These are phyloP conservation scores for Mycena rebaudengoi DNA, from an alignment of 768 basidiomycete species.

Conservation along the genomic window DNA sequence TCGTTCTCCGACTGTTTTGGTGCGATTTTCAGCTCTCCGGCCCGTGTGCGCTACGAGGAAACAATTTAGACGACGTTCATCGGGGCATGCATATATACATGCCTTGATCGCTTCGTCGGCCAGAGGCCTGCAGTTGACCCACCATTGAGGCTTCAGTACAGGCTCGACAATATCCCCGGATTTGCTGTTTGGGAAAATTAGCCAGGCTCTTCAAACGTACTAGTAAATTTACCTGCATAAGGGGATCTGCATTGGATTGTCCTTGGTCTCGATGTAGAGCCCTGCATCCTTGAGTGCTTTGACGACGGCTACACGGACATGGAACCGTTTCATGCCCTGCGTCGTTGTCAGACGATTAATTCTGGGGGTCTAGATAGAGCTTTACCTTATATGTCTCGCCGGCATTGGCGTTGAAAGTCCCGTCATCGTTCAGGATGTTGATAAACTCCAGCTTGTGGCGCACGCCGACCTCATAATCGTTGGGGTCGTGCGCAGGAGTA, in stretches of 20 bases:
- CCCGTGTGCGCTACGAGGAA: slow-evolving; percentile 78
- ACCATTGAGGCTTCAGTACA: slow-evolving; percentile 98
- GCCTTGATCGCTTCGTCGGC: slow-evolving; percentile 90
- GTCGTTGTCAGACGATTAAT: too few relatives aligned
- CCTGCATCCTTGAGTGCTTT: slow-evolving; percentile 86
- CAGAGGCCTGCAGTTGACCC: slow-evolving; percentile 92
- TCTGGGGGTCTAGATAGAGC: too few relatives aligned
- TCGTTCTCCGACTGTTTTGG: slow-evolving; percentile 91
- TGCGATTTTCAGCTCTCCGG: slow-evolving; percentile 84
- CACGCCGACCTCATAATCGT: slow-evolving; percentile 94
- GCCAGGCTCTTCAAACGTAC: slow-evolving; percentile 5
- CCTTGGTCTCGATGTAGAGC: slow-evolving; percentile 88
- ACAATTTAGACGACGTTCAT: not conserved
- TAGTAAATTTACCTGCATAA: slow-evolving; percentile 74
- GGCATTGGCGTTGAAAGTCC: slow-evolving; percentile 91
- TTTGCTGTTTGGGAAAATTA: slow-evolving; percentile 61
- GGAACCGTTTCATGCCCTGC: slow-evolving; percentile 98
- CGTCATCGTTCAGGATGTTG: slow-evolving; percentile 96
- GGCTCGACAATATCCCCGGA: slow-evolving; percentile 97
- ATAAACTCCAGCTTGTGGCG: slow-evolving; percentile 91
- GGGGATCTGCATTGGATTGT: slow-evolving; percentile 98
- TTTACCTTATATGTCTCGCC: slow-evolving; percentile 83
- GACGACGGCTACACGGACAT: slow-evolving; percentile 85
- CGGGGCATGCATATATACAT: not conserved
- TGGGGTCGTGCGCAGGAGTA: slow-evolving; percentile 96